phyloP scores from a whole-genome alignment of 2,329 filamentous ascomycete species.

The Penicillium fuscoglaucum region DNA sequence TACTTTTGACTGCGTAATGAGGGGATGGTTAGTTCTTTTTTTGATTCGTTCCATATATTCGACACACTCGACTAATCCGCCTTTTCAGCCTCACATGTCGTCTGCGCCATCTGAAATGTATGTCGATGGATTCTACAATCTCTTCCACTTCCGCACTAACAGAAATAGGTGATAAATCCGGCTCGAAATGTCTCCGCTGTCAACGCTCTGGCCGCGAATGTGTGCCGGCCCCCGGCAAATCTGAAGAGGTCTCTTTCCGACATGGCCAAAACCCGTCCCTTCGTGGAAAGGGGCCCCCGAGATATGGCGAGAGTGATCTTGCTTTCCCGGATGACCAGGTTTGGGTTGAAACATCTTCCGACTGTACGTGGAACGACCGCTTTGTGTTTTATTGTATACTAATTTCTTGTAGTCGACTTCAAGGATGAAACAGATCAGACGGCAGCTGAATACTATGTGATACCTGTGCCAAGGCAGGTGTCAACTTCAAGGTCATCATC shows the following conservation, averaged over 20 bases:
- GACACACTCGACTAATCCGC: slow-evolving; percentile 11
- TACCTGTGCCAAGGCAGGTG: slow-evolving; percentile 22
- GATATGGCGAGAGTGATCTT: slow-evolving; percentile 39
- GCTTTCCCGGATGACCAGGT: slow-evolving; percentile 36
- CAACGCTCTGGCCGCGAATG: slow-evolving; percentile 39
- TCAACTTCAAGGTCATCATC: slow-evolving; percentile 24
- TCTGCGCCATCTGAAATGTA: slow-evolving; percentile 43
- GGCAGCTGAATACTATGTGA: slow-evolving; percentile 36
- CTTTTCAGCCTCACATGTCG: slow-evolving; percentile 37
- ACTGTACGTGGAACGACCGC: slow-evolving; percentile 26
- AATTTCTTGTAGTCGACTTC: slow-evolving; percentile 31
- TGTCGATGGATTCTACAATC: background rate
- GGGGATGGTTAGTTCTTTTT: slow-evolving; percentile 37
- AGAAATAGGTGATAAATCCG: slow-evolving; percentile 37
- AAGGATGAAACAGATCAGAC: slow-evolving; percentile 40
- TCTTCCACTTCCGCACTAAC: background rate
- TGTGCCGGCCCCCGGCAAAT: slow-evolving; percentile 35
- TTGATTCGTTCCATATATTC: background rate
- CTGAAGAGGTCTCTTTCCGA: slow-evolving; percentile 39
- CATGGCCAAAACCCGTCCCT: slow-evolving; percentile 41
- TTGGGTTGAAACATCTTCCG: slow-evolving; percentile 32
- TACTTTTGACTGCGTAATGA: slow-evolving; percentile 36
- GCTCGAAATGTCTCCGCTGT: slow-evolving; percentile 36
- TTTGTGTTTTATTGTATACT: background rate
- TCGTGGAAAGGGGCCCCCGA: slow-evolving; percentile 35